Evolutionary conservation across 441 rosid genomes (phyloP), one percentile per base, ranked within the genome.

Genomic region (Pelargonium fulgidum): DNA sequence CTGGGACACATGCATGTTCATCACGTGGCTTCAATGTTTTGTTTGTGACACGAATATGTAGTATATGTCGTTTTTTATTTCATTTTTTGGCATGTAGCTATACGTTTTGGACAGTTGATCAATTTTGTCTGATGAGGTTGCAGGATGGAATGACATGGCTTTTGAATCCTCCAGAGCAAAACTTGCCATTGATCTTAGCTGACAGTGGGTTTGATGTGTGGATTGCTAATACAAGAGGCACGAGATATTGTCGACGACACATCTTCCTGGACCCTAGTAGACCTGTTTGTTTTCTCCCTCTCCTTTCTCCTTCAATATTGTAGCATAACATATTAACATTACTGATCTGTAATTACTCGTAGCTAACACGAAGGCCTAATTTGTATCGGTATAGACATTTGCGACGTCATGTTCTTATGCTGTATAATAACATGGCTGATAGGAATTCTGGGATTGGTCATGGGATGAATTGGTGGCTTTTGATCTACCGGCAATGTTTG

Each of bases 161-260:
- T 12, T 68, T 90, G 68, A 93, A 93, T 74, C 76, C 92, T 12
- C 90, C 96, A 9, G 88, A 89, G 8, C 93, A 89, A 75, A 85
- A 88, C 73, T 81, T 93, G 20, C 99, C 99, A 0, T 50, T 93
- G 82, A 89, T 91, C 36, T 79, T 93, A 73, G 96, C 96, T 8
- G 96, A 93, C 44, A 62, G 81, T 67, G 99, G 99, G 17, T 93
- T 88, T 66, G 99, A 91, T 67, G 99, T 93, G 44, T 93, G 99
- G 97, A 84, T 93, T 73, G 85, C 87, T 44, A 91, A 91, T 80
- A 79, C 87, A 1, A 79, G 99, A 76, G 99, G 99, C 20, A 93
- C 99, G 70, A 78, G 87, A 68, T 93, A 78, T 68, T 80, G 93
- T 88, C 69, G 84, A 58, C 76, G 85, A 62, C 99, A 93, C 66